Evolutionary conservation across 257 asterid species (phyloP).

Genomic region (Solanum sejunctum): DNA sequence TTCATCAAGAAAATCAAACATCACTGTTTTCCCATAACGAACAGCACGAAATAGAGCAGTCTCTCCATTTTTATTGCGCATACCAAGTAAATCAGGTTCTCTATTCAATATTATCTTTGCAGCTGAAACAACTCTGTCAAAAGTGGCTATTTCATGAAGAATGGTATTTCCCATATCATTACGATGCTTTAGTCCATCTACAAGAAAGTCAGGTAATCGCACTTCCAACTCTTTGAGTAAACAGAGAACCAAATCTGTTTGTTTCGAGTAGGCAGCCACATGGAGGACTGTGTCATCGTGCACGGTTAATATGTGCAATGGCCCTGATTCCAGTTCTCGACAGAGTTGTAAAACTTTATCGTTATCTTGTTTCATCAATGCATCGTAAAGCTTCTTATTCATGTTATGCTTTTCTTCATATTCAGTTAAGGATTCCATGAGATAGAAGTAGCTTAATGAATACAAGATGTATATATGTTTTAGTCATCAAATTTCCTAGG

Average conservation of each 20-base stretch:
- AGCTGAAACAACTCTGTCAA: background rate
- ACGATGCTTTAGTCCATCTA: background rate
- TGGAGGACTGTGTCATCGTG: slow-evolving; percentile 1
- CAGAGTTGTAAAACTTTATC: background rate
- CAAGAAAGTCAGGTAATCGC: background rate
- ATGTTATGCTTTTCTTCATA: background rate
- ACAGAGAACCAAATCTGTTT: background rate
- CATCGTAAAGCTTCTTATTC: background rate
- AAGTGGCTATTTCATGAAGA: slow-evolving; percentile 3
- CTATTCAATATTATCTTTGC: background rate
- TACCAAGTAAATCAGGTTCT: background rate
- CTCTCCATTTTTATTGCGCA: background rate
- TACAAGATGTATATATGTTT: background rate
- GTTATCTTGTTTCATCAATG: background rate
- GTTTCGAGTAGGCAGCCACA: slow-evolving; percentile 7
- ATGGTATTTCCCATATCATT: background rate
- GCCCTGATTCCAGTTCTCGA: background rate
- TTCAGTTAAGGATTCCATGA: background rate
- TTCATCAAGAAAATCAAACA: slow-evolving; percentile 1
- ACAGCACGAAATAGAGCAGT: slow-evolving; percentile 1
- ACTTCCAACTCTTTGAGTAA: background rate
- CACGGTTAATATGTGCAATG: background rate
- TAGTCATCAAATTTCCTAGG: background rate
- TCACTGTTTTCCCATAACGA: background rate
- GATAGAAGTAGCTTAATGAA: background rate